phyloP scores from a whole-genome alignment of 2,329 filamentous ascomycete genomes.

The Scedosporium boydii region DNA sequence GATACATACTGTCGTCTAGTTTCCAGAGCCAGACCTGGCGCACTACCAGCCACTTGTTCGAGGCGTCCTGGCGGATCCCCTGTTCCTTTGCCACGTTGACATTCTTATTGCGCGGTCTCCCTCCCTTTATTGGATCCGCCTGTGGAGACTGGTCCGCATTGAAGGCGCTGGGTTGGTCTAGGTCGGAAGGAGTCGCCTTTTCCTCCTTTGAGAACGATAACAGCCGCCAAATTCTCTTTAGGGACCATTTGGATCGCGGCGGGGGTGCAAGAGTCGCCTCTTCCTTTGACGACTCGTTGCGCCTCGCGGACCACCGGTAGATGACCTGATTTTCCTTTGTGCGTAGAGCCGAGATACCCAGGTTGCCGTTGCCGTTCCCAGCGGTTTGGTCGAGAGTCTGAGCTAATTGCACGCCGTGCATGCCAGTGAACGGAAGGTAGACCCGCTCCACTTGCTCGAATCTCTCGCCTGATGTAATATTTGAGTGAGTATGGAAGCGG shows the following conservation, averaged over 20 bases:
- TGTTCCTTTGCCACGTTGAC: not conserved
- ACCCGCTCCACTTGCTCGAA: conserved; percentile 1
- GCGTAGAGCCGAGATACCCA: not conserved
- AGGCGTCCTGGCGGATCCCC: conserved; percentile 6
- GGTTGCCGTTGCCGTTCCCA: not conserved
- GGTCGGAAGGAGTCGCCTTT: not conserved
- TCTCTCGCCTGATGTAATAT: not conserved
- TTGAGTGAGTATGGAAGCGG: not conserved
- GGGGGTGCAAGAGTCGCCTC: too few species aligned
- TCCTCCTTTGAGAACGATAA: too few species aligned
- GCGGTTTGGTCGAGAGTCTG: conserved; percentile 10
- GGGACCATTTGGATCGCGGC: too few species aligned
- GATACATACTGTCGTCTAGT: conserved; percentile 12
- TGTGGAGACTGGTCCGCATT: not conserved
- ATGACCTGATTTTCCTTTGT: conserved; percentile 8
- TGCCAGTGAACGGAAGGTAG: conserved; percentile 3
- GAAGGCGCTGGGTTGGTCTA: not conserved
- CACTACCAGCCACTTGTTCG: conserved; percentile 8
- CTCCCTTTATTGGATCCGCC: not conserved
- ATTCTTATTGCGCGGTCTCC: not conserved
- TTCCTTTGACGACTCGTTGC: not conserved
- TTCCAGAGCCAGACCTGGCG: conserved; percentile 14
- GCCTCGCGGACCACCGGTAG: conserved; percentile 5
- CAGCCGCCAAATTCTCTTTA: too few species aligned
- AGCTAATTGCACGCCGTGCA: conserved; percentile 6